phyloP scores from a whole-genome alignment of 441 rosid species.

The Theobroma grandiflorum region DNA sequence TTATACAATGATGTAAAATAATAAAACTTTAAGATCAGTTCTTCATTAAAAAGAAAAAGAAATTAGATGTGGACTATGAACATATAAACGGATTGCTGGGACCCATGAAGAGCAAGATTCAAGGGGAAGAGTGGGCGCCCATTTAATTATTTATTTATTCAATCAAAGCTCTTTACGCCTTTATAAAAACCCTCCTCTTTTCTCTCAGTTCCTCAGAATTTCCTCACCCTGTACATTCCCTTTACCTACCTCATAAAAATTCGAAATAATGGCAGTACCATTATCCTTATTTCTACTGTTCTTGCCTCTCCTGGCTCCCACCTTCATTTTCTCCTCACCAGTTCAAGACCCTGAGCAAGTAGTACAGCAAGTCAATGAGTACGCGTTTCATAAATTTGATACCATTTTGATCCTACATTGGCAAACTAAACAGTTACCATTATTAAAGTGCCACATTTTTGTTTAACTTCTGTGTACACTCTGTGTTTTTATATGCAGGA shows the following conservation, averaged over 20 bases:
- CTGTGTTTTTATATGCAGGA: conserved; percentile 12
- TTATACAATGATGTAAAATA: too few relatives aligned
- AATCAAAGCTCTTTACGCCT: conserved; percentile 20
- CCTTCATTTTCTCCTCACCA: conserved; percentile 35
- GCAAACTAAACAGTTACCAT: background rate
- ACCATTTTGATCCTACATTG: background rate
- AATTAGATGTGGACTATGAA: background rate
- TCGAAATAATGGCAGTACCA: conserved; percentile 23
- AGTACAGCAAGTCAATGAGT: conserved; percentile 49
- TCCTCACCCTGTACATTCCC: too few relatives aligned
- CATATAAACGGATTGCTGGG: background rate
- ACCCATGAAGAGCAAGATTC: background rate
- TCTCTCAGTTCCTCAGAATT: conserved; percentile 20
- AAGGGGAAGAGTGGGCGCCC: background rate
- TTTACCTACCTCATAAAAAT: too few relatives aligned
- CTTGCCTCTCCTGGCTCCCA: conserved; percentile 29
- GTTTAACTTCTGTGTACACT: background rate
- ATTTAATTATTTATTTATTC: background rate
- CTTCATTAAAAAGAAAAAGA: too few relatives aligned
- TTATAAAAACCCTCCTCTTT: conserved; percentile 38
- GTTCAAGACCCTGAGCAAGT: conserved; percentile 49
- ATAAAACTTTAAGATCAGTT: too few relatives aligned
- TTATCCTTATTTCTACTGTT: conserved; percentile 17
- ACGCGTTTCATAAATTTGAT: background rate
- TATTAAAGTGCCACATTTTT: background rate